Evolutionary conservation across 768 basidiomycete species (phyloP).

Genomic region (Imleria badia): DNA sequence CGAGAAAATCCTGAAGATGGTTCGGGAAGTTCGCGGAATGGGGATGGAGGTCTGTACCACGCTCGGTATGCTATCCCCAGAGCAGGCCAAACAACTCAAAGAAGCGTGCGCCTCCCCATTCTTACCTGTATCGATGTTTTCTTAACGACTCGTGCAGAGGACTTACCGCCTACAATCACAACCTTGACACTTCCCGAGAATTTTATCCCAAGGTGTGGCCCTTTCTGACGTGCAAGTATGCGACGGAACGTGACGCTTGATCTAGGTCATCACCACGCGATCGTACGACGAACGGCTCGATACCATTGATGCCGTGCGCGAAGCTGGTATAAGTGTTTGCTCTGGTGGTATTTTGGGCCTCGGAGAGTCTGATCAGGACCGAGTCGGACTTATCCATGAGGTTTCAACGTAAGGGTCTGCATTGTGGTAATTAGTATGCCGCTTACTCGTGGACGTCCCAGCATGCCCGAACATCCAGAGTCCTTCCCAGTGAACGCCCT

Average conservation of each 20-base stretch:
- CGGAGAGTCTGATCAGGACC: slow-evolving; percentile 86
- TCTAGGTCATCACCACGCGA: slow-evolving; percentile 90
- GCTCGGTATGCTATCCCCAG: slow-evolving; percentile 92
- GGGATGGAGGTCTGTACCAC: slow-evolving; percentile 99
- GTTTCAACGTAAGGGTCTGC: slow-evolving; percentile 69
- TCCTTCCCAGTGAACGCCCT: slow-evolving; percentile 98
- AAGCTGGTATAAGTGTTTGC: slow-evolving; percentile 96
- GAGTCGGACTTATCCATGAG: slow-evolving; percentile 93
- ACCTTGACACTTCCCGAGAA: slow-evolving; percentile 96
- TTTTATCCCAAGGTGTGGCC: slow-evolving; percentile 84
- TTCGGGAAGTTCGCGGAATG: slow-evolving; percentile 86
- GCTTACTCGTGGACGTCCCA: slow-evolving; percentile 30
- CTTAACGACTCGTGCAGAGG: slow-evolving; percentile 48
- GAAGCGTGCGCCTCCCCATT: slow-evolving; percentile 66
- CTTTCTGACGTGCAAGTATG: background rate
- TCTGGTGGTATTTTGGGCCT: slow-evolving; percentile 95
- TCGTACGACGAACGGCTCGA: slow-evolving; percentile 91
- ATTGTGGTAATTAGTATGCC: background rate
- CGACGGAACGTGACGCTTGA: background rate
- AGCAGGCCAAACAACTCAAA: slow-evolving; percentile 89
- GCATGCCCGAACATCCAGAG: slow-evolving; percentile 96
- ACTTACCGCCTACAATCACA: slow-evolving; percentile 97
- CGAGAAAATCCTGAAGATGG: slow-evolving; percentile 91
- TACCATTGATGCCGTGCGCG: slow-evolving; percentile 87
- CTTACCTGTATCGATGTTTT: background rate